These are phyloP conservation scores for Talaromyces sp. DNA, from an alignment of 2,329 filamentous ascomycete genomes.

Conservation along the genomic window DNA sequence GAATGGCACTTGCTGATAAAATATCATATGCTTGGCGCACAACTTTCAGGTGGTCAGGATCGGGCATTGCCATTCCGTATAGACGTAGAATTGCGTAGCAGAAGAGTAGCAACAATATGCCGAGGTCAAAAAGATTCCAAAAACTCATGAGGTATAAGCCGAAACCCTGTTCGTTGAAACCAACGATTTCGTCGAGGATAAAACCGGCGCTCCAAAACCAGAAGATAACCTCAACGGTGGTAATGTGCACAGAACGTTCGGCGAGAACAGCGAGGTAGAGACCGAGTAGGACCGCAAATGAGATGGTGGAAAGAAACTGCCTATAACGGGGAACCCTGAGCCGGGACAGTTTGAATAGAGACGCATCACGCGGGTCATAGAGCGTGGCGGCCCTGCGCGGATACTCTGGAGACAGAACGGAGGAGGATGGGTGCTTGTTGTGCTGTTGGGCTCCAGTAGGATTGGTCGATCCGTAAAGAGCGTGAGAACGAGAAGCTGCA, in stretches of 20 bases:
- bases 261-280: conserved; percentile 80
- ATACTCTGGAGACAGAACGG: conserved; percentile 5
- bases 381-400: conserved; percentile 70
- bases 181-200: conserved; percentile 93
- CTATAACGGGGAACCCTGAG: conserved; percentile 87
- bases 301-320: conserved; percentile 83
- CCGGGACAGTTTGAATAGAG: conserved; percentile 84
- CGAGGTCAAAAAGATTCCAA: conserved; percentile 93
- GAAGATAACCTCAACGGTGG: conserved; percentile 78
- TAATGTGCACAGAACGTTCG: conserved; percentile 73
- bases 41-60: conserved; percentile 62
- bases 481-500: conserved; percentile 14
- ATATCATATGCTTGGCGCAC: conserved; percentile 89
- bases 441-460: not conserved
- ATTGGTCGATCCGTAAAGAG: conserved; percentile 24
- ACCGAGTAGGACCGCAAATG: conserved; percentile 76
- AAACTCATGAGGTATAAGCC: conserved; percentile 96
- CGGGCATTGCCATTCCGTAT: conserved; percentile 79
- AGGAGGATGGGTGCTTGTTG: conserved; percentile 11
- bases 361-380: conserved; percentile 87
- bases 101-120: conserved; percentile 79
- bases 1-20: conserved; percentile 83
- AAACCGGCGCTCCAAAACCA: conserved; percentile 98
- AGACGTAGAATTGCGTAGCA: conserved; percentile 86
- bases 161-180: conserved; percentile 95